A percentile compares a stretch with the other conserved stretches of the same genome.
phyloP scores from a whole-genome alignment of 176 grass and related monocot species.

The Tillandsia leiboldiana region DNA sequence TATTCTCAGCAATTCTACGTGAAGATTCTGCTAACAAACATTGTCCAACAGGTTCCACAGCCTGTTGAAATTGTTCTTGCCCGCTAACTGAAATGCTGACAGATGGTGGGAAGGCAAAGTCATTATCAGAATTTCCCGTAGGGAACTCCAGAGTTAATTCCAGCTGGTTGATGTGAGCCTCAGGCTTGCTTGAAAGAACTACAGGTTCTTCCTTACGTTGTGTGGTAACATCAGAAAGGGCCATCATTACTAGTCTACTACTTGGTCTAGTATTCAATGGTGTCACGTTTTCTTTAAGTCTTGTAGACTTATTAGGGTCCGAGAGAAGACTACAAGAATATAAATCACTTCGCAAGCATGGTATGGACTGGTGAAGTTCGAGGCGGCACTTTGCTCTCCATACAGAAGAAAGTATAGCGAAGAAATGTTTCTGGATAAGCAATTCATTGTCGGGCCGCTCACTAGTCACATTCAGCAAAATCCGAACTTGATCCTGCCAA shows the following conservation, averaged over 20 bases:
- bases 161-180: conserved; percentile 34
- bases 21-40: conserved; percentile 33
- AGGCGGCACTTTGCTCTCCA: conserved; percentile 67
- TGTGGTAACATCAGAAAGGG: conserved; percentile 44
- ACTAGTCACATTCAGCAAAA: conserved; percentile 72
- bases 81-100: conserved; percentile 60
- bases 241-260: conserved; percentile 46
- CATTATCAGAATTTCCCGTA: conserved; percentile 26
- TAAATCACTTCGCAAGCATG: conserved; percentile 17
- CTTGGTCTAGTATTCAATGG: conserved; percentile 36
- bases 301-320: conserved; percentile 23
- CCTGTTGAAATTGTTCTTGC: conserved; percentile 28
- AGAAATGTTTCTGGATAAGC: conserved; percentile 90
- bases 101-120: conserved; percentile 40
- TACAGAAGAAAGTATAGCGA: conserved; percentile 85
- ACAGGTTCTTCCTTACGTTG: conserved; percentile 25
- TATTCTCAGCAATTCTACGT: conserved; percentile 46
- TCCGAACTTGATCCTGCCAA: conserved; percentile 81
- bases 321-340: conserved; percentile 21
- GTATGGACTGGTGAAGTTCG: conserved; percentile 2
- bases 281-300: conserved; percentile 29
- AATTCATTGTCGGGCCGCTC: conserved; percentile 75
- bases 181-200: conserved; percentile 26
- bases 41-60: conserved; percentile 13
- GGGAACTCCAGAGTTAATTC: conserved; percentile 67